phyloP scores from a whole-genome alignment of 257 asterid genomes.

The Misopates orontium region DNA sequence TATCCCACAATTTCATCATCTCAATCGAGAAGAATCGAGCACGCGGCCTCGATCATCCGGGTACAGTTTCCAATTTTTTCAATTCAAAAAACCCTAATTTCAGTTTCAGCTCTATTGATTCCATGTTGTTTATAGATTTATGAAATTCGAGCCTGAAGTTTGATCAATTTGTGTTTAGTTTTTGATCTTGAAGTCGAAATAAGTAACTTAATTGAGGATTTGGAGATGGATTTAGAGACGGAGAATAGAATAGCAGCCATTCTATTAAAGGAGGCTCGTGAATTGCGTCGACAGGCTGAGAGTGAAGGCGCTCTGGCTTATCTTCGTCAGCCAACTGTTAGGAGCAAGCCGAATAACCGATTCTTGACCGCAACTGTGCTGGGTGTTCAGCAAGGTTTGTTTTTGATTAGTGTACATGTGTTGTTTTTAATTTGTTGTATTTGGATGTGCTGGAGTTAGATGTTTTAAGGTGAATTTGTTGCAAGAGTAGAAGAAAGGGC shows the following conservation, averaged over 20 bases:
- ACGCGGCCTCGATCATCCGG: conserved; percentile 11
- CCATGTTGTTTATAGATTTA: too few relatives aligned
- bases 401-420: neutral
- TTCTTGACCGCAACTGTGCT: conserved; percentile 91
- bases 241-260: conserved; percentile 85
- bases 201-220: neutral
- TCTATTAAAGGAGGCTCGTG: conserved; percentile 89
- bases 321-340: conserved; percentile 63
- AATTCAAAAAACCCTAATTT: conserved; percentile 19
- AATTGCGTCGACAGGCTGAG: conserved; percentile 81
- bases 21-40: too few relatives aligned
- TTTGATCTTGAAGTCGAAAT: too few relatives aligned
- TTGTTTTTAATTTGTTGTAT: neutral
- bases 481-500: too few relatives aligned
- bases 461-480: neutral
- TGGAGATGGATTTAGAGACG: conserved; percentile 78
- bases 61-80: neutral
- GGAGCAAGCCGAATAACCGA: conserved; percentile 88
- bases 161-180: too few relatives aligned
- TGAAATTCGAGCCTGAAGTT: too few relatives aligned
- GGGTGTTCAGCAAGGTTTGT: conserved; percentile 90
- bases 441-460: neutral
- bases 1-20: neutral
- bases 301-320: conserved; percentile 82
- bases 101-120: neutral